Base-by-base conservation (phyloP, 306 rosid genomes). In the Astragalus membranaceus region DNA sequence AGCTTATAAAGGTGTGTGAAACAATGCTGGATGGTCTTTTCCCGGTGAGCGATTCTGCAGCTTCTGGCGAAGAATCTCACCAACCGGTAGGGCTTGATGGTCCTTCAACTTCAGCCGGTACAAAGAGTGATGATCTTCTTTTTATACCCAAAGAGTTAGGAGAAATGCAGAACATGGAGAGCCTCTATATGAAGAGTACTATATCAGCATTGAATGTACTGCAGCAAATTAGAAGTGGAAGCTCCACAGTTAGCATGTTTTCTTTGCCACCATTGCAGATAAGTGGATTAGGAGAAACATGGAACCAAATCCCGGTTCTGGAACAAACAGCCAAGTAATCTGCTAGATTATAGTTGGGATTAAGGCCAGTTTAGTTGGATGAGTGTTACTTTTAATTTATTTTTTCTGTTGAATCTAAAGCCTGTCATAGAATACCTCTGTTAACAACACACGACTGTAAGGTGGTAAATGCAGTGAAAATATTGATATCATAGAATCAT, bases 1-100 rank as follows among this genome's bases (percentile, higher is more conserved):
- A 92, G 86, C 95, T 92, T 35, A 89, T 92, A 65, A 89, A 92
- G 81, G 89, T 88, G 82, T 92, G 98, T 16, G 98, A 89, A 80
- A 53, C 82, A 8, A 89, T 86, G 78, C 84, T 92, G 33, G 98
- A 92, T 20, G 73, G 74, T 47, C 85, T 92, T 78, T 85, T 88
- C 74, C 85, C 92, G 0, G 78, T 16, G 53, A 81, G 42, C 0
- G 89, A 76, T 44, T 77, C 61, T 29, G 69, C 77, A 1, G 16
- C 78, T 36, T 76, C 79, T 0, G 53, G 76, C 0, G 86, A 78
- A 69, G 74, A 26, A 26, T 26, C 30, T 26, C 3, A 3, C 30
- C 30, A 26, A 26, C 30, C 30, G 1, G 30, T 39, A 85, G 73
- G 8, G 33, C 3, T 50, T 7, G 61, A 74, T 57, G 67, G 60